Percentiles rank a stretch among this genome's conserved stretches.
phyloP scores from a whole-genome alignment of 1,139 yeast genomes.

The Kurtzmaniella quercitrusa region DNA sequence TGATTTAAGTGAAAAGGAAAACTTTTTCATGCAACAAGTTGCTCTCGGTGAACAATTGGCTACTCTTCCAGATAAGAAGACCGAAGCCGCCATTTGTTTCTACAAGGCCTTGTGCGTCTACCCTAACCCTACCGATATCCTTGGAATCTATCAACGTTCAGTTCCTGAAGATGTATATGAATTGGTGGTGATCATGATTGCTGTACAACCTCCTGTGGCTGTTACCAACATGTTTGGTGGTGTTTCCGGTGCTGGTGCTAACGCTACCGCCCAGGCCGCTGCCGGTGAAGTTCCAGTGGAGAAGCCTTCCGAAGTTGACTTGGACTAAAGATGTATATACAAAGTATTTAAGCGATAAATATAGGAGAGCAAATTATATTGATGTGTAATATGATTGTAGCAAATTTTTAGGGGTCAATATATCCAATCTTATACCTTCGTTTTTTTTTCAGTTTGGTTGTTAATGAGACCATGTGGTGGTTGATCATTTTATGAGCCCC shows the following conservation, averaged over 20 bases:
- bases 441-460: no score
- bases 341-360: not conserved
- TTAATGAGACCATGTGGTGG: no score
- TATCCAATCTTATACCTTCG: no score
- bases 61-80: constrained; percentile 52
- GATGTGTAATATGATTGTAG: no score
- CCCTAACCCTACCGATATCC: constrained; percentile 90
- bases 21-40: constrained; percentile 77
- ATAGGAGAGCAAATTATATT: not conserved
- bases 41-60: constrained; percentile 78
- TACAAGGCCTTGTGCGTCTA: constrained; percentile 93
- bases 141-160: constrained; percentile 84
- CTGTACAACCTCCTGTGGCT: constrained; percentile 82
- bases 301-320: constrained; percentile 35
- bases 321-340: constrained; percentile 23
- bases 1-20: constrained; percentile 65
- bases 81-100: constrained; percentile 83
- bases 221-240: constrained; percentile 62
- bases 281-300: constrained; percentile 8
- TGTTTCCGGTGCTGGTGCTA: constrained; percentile 12
- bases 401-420: no score
- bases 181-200: constrained; percentile 80
- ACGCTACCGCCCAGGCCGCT: constrained; percentile 9
- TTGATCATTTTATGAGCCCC: no score
- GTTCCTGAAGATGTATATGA: constrained; percentile 81